These are phyloP conservation scores for Tuber brumale DNA, from an alignment of 495 filamentous ascomycete genomes.

Conservation along the genomic window DNA sequence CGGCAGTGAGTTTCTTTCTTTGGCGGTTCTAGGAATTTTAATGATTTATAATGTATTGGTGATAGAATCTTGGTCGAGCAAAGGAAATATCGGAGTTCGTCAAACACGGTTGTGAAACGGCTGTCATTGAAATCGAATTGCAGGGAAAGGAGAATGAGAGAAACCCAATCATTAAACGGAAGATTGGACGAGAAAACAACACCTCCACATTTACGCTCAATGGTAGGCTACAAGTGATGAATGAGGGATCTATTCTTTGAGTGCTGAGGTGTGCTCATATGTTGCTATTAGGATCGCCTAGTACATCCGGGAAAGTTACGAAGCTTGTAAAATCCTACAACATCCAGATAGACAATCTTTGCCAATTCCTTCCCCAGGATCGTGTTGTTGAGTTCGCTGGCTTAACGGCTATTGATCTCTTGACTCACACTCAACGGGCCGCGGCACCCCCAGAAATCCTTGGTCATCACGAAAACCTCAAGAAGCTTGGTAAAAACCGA, in stretches of 20 bases:
- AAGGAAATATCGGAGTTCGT: constrained; percentile 83
- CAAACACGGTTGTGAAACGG: constrained; percentile 75
- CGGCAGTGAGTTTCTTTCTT: constrained; percentile 49
- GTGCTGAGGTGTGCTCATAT: not conserved
- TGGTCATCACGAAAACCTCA: constrained; percentile 68
- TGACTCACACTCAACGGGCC: constrained; percentile 77
- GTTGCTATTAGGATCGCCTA: not conserved
- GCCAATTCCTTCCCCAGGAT: constrained; percentile 95
- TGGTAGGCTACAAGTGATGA: constrained; percentile 15
- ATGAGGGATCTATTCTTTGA: not conserved
- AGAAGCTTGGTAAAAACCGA: constrained; percentile 60
- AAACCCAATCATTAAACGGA: constrained; percentile 69
- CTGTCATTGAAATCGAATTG: constrained; percentile 84
- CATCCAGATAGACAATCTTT: constrained; percentile 96
- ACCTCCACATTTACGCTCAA: constrained; percentile 67
- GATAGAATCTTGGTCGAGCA: constrained; percentile 72
- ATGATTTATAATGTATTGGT: constrained; percentile 13
- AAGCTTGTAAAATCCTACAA: constrained; percentile 60
- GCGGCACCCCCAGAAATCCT: constrained; percentile 75
- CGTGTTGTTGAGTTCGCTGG: constrained; percentile 90
- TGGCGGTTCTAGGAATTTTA: not conserved
- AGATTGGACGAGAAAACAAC: constrained; percentile 75
- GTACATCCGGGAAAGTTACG: constrained; percentile 47
- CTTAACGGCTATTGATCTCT: constrained; percentile 74
- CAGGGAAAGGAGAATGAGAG: constrained; percentile 48